Evolutionary conservation across 225 moss, liverwort and hornwort genomes (phyloP), one percentile per base, ranked within the genome.

Genomic region (Sphagnum contortum): DNA sequence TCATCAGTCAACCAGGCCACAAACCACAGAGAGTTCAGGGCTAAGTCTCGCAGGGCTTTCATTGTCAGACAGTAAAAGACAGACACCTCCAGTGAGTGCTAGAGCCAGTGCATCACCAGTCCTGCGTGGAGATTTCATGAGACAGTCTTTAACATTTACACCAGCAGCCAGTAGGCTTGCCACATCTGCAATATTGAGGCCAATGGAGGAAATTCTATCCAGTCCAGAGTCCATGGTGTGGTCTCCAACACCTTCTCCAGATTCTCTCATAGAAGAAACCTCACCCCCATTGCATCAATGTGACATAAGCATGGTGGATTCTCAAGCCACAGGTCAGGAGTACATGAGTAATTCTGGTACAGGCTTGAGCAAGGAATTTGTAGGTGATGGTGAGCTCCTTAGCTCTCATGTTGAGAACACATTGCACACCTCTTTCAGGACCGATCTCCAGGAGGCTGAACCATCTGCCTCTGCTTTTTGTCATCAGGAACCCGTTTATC

Each of bases 1-100:
- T 50, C 47, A 57, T 8, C 54, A 66, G 47, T 66, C 56, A 57
- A 55, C 13, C 11, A 12, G 57, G 57, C 48, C 47, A 13, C 66
- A 49, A 47, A 49, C 14, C 4, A 3, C 10, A 4, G 63, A 50
- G 9, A 14, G 47, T 49, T 13, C 49, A 12, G 63, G 8, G 63
- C 49, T 9, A 12, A 44, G 61, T 48, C 48, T 61, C 8, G 11
- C 45, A 45, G 3, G 48, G 10, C 7, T 61, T n/a, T 8, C 61
- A 45, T 3, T 45, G 61, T 45, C 45, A 48, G 61, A 61, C 46
- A 5, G 12, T 5, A 61, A 61, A n/a, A 48, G 61, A 61, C 12
- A 48, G 47, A 12, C 11, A 8, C 8, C 61, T 9, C 12, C 61
- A 3, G 3, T 48, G 46, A 48, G 5, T 2, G 48, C 10, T 11